These are phyloP conservation scores for Arthrobotrys pseudoclavata DNA, from an alignment of 2,329 filamentous ascomycete genomes.

Conservation along the genomic window DNA sequence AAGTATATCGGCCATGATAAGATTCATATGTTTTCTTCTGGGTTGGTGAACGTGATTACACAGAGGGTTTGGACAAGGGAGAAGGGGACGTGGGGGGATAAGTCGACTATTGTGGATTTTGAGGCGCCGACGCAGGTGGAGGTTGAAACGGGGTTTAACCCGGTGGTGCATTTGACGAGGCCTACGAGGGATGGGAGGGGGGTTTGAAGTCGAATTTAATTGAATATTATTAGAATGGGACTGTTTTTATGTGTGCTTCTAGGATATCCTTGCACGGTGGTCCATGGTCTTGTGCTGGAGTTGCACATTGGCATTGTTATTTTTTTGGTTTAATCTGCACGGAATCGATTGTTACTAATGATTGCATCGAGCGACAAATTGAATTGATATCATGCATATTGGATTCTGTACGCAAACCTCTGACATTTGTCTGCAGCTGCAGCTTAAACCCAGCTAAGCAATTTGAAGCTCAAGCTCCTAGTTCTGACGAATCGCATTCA, in stretches of 20 bases:
- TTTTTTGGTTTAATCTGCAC: no score
- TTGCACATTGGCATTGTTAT: no score
- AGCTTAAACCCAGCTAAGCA: background rate
- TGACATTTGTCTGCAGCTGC: background rate
- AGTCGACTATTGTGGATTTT: conserved; percentile 14
- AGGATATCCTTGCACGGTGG: no score
- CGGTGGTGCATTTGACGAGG: background rate
- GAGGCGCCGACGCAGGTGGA: background rate
- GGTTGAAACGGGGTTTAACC: background rate
- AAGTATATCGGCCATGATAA: conserved; percentile 35
- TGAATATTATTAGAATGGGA: no score
- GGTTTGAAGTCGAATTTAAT: background rate
- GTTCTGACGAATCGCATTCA: conserved; percentile 5
- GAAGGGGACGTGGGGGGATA: conserved; percentile 4
- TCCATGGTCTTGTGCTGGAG: no score
- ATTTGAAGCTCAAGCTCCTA: background rate
- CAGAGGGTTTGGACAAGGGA: conserved; percentile 20
- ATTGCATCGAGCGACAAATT: no score
- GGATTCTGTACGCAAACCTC: background rate
- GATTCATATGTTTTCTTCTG: conserved; percentile 29
- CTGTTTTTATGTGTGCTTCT: no score
- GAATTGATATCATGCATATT: background rate
- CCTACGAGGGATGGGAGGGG: conserved; percentile 10
- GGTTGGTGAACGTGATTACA: conserved; percentile 24
- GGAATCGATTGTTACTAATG: no score